These are phyloP conservation scores for Catenaria anguillulae DNA, from an alignment of 371 early-diverging fungal species.

Conservation along the genomic window DNA sequence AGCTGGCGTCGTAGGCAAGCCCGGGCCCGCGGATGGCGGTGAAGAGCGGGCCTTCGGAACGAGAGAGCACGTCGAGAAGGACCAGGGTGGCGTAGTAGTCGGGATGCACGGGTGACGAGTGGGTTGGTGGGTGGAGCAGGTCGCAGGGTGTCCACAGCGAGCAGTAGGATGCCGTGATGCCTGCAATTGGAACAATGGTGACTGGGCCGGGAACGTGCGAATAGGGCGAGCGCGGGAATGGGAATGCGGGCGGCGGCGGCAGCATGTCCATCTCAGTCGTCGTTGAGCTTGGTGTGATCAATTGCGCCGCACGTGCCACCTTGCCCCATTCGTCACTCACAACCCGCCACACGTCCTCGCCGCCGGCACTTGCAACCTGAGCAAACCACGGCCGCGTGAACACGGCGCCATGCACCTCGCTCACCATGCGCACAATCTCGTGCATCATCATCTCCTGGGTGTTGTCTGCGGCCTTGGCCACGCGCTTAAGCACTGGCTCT, in stretches of 20 bases:
- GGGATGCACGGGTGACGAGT: too few relatives aligned
- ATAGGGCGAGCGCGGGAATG: neutral
- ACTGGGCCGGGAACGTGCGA: neutral
- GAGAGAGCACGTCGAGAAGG: constrained; percentile 43
- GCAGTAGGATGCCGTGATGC: neutral
- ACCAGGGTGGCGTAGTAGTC: constrained; percentile 25
- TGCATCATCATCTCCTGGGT: neutral
- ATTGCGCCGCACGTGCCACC: too few relatives aligned
- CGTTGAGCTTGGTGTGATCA: too few relatives aligned
- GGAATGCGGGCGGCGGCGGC: too few relatives aligned
- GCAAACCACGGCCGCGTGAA: neutral
- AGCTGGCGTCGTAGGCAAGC: constrained; percentile 46
- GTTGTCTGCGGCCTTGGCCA: neutral
- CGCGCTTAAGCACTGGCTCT: neutral
- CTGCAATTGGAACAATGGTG: neutral
- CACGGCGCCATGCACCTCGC: neutral
- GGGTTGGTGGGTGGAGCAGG: too few relatives aligned
- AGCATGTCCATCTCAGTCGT: too few relatives aligned
- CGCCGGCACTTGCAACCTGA: neutral
- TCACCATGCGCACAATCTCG: neutral
- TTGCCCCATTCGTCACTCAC: too few relatives aligned
- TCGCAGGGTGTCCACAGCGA: neutral
- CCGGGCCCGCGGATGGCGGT: constrained; percentile 56
- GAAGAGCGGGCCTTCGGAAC: constrained; percentile 55
- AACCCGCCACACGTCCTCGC: too few relatives aligned